Evolutionary conservation across 805 yeast genomes (phyloP), one percentile per base, ranked within the genome.

Genomic region (Teunomyces pallodes): DNA sequence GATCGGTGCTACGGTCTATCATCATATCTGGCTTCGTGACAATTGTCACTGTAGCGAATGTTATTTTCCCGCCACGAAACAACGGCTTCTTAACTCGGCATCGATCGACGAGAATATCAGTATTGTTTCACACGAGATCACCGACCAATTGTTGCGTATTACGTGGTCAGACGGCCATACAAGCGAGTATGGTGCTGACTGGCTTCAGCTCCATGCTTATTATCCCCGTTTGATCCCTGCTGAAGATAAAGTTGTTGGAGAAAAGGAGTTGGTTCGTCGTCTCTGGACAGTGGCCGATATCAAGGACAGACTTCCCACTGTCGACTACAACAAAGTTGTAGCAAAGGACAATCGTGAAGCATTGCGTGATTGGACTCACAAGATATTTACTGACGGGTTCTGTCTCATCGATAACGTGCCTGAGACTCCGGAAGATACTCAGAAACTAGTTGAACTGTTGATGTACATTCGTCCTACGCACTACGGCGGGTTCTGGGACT

Each of bases 401-500:
- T 76, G 84, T 36, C 71, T 83, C 46, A 76, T 84, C 40, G 76
- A 82, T 44, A 74, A 79, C 51, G 85, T 81, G 16, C 90, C 89
- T 1, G 80, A 73, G 4, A 70, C 72, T 12, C 80, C 87, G 0
- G 80, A 78, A 53, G 83, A 71, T 16, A 84, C 90, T 1, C 76
- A 83, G 55, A 64, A 66, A 51, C 70, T 84, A 50, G 76, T 82
- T 47, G 81, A 82, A 53, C 66, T 79, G 54, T 75, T 84, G 52
- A 74, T 82, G 47, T 82, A 80, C 59, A 77, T 83, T 43, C 70
- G 86, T 36, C 83, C 83, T 24, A 84, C 90, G 1, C 90, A 84
- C 59, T 84, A 85, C 54, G 90, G 89, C n/a, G 89, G 87, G 1
- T 84, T 85, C 65, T 85, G 90, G 89, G 88, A 83, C 59, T 84